Percentiles rank a stretch among this genome's conserved stretches.
phyloP scores from a whole-genome alignment of 2,329 filamentous ascomycete species.

The Diaporthe velutina region DNA sequence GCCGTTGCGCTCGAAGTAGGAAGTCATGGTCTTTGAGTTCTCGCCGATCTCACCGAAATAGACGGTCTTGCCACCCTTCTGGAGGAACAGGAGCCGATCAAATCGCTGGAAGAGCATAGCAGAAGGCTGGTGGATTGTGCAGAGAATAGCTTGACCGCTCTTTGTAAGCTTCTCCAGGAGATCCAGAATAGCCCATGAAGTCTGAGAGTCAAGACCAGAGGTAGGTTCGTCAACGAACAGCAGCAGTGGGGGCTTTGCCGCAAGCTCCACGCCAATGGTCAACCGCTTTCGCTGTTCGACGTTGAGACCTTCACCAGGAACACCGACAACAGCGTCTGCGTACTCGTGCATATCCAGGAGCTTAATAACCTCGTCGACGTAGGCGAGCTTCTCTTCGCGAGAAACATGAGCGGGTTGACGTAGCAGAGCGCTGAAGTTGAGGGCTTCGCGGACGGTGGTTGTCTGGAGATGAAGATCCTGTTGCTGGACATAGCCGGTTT shows the following conservation, averaged over 20 bases:
- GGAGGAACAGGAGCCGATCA: slow-evolving; percentile 81
- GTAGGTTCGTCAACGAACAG: slow-evolving; percentile 94
- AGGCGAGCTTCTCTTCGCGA: slow-evolving; percentile 72
- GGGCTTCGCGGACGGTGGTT: slow-evolving; percentile 74
- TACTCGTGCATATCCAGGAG: slow-evolving; percentile 76
- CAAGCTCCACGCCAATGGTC: slow-evolving; percentile 87
- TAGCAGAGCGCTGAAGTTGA: slow-evolving; percentile 73
- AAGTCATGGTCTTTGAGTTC: slow-evolving; percentile 75
- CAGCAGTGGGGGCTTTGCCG: slow-evolving; percentile 87
- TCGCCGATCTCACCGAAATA: slow-evolving; percentile 84
- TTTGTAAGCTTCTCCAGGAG: slow-evolving; percentile 89
- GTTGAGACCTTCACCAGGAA: slow-evolving; percentile 72
- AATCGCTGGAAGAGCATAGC: slow-evolving; percentile 93
- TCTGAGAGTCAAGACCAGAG: slow-evolving; percentile 90
- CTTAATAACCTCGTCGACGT: slow-evolving; percentile 77
- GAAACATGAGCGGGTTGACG: slow-evolving; percentile 72
- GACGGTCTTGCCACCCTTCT: slow-evolving; percentile 78
- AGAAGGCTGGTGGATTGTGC: slow-evolving; percentile 93
- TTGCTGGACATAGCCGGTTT: slow-evolving; percentile 78
- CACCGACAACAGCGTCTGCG: slow-evolving; percentile 76
- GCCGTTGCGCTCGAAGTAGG: slow-evolving; percentile 83
- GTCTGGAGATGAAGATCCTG: slow-evolving; percentile 76
- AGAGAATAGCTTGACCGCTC: slow-evolving; percentile 90
- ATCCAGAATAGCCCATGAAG: slow-evolving; percentile 89
- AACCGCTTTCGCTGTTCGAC: slow-evolving; percentile 45